Evolutionary conservation across 495 filamentous ascomycete species (phyloP).

Genomic region (Aspergillus sclerotioniger): DNA sequence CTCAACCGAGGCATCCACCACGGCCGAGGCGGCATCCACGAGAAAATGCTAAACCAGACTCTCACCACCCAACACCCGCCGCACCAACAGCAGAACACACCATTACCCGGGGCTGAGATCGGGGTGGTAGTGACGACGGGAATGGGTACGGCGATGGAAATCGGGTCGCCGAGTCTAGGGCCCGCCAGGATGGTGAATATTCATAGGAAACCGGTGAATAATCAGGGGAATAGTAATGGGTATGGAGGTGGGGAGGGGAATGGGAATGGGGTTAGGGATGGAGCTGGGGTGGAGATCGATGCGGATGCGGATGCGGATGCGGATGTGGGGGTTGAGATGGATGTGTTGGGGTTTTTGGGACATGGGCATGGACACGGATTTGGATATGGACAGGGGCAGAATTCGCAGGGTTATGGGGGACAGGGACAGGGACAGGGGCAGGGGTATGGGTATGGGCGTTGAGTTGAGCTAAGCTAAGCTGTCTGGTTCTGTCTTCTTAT

Average conservation of each 20-base stretch:
- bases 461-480: too few species aligned
- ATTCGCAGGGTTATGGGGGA: too few species aligned
- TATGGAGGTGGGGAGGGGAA: background rate
- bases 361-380: too few species aligned
- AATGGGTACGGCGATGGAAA: too few species aligned
- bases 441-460: background rate
- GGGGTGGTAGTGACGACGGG: too few species aligned
- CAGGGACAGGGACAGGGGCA: background rate
- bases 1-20: slow-evolving; percentile 17
- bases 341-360: background rate
- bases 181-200: background rate
- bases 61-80: background rate
- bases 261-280: slow-evolving; percentile 1
- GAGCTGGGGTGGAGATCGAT: slow-evolving; percentile 2
- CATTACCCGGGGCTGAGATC: too few species aligned
- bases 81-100: too few species aligned
- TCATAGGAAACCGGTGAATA: background rate
- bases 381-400: too few species aligned
- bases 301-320: background rate
- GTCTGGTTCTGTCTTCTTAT: background rate
- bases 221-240: too few species aligned
- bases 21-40: slow-evolving; percentile 13
- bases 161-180: too few species aligned
- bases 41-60: slow-evolving; percentile 29
- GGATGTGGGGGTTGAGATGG: background rate